Evolutionary conservation across 192 early-diverging fungal genomes (phyloP).

Genomic region (Coemansia sp.): DNA sequence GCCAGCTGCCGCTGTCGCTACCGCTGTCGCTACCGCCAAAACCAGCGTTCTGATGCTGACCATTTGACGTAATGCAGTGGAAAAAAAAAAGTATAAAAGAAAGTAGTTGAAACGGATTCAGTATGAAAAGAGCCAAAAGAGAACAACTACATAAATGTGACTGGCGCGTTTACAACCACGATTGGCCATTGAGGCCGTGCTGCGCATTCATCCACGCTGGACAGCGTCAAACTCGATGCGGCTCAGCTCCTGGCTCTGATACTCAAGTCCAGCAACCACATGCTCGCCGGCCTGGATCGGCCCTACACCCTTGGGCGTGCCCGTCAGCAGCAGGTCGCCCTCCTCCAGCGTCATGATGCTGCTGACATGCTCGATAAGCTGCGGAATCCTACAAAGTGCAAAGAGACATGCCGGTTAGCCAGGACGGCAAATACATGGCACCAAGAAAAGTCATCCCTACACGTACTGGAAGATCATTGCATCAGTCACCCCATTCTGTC

Average conservation of each 20-base stretch:
- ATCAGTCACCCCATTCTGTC: slow-evolving; percentile 81
- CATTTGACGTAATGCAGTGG: not conserved
- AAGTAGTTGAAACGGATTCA: not conserved
- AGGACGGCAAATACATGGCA: too few relatives aligned
- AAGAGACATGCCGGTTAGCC: too few relatives aligned
- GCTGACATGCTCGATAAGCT: slow-evolving; percentile 76
- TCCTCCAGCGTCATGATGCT: slow-evolving; percentile 85
- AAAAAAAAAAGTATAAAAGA: too few relatives aligned
- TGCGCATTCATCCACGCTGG: slow-evolving; percentile 6
- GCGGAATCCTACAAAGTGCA: slow-evolving; percentile 61
- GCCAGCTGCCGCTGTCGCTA: not conserved
- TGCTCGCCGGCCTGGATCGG: slow-evolving; percentile 75
- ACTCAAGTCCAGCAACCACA: slow-evolving; percentile 68
- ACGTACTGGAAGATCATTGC: slow-evolving; percentile 90
- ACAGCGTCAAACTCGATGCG: slow-evolving; percentile 44
- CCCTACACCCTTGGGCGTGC: slow-evolving; percentile 89
- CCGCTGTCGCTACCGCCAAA: slow-evolving; percentile 8
- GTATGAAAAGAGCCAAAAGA: not conserved
- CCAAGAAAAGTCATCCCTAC: not conserved
- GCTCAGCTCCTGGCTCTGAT: slow-evolving; percentile 39
- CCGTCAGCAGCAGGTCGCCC: slow-evolving; percentile 90
- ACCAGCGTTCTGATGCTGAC: not conserved
- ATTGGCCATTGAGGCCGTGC: too few relatives aligned
- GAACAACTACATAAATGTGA: slow-evolving; percentile 7
- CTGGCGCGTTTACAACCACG: not conserved